Evolutionary conservation across 352 stramenopile species (phyloP).

Genomic region (Elongisporangium prolatum): DNA sequence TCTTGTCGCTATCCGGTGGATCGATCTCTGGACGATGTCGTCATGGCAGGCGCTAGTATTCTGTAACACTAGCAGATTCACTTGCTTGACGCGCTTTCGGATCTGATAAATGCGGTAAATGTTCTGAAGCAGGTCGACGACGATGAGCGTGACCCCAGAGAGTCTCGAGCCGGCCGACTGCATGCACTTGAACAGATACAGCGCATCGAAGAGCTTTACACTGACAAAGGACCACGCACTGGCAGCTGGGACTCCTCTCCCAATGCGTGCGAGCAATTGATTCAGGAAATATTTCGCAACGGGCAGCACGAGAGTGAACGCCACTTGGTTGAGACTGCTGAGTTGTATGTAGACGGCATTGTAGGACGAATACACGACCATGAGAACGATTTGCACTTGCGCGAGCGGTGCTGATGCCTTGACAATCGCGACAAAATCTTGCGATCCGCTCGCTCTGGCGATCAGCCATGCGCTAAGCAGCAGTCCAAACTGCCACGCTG

Average conservation of each 20-base stretch:
- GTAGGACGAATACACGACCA: slow-evolving; percentile 27
- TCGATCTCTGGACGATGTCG: too few relatives aligned
- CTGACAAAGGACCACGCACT: neutral
- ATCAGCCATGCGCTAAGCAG: neutral
- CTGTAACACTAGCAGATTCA: neutral
- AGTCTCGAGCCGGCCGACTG: too few relatives aligned
- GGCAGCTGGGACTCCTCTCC: neutral
- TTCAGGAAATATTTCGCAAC: neutral
- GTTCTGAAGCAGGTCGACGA: too few relatives aligned
- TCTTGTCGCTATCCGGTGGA: too few relatives aligned
- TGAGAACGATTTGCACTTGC: slow-evolving; percentile 13
- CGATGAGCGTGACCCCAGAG: too few relatives aligned
- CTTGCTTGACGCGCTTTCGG: neutral
- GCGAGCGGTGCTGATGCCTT: neutral
- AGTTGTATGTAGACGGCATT: slow-evolving; percentile 14
- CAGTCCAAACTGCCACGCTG: neutral
- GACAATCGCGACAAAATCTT: neutral
- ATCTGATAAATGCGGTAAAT: neutral
- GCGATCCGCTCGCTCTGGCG: neutral
- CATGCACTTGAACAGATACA: neutral
- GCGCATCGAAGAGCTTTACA: neutral
- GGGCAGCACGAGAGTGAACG: neutral
- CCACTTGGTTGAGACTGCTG: neutral
- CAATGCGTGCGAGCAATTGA: neutral
- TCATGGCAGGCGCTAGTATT: too few relatives aligned